Evolutionary conservation across 106 monocot genomes (phyloP).

Genomic region (Platanthera guangdongensis): DNA sequence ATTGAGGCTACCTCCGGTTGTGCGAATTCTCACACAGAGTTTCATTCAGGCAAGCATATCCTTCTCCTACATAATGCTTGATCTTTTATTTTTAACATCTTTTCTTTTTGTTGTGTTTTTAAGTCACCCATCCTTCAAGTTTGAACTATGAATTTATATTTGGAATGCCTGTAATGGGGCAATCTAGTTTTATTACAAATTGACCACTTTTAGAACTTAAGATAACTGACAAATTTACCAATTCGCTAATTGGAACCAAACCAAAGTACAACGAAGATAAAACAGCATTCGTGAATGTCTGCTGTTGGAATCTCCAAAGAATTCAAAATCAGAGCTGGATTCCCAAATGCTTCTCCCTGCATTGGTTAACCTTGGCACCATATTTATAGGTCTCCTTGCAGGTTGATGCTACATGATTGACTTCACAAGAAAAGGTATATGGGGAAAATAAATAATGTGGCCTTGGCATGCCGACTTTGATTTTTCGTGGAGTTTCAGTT

Average conservation of each 20-base stretch:
- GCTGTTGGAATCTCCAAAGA: too few species aligned
- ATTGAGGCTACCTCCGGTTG: constrained; percentile 67
- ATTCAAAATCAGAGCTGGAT: background rate
- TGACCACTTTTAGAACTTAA: background rate
- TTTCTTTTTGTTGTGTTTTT: background rate
- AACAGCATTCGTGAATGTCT: too few species aligned
- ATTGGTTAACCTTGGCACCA: background rate
- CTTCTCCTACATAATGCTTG: background rate
- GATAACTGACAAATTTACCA: background rate
- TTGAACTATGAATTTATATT: background rate
- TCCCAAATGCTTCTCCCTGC: background rate
- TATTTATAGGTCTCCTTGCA: background rate
- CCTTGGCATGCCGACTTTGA: too few species aligned
- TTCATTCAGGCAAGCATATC: constrained; percentile 56
- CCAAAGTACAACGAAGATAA: too few species aligned
- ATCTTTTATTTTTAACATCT: background rate
- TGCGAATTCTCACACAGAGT: constrained; percentile 61
- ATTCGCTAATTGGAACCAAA: too few species aligned
- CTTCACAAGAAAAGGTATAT: too few species aligned
- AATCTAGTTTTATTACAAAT: background rate
- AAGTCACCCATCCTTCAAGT: background rate
- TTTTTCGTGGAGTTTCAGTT: too few species aligned
- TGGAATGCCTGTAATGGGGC: background rate
- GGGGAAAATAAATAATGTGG: too few species aligned
- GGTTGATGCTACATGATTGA: too few species aligned